Evolutionary conservation across 441 rosid species (phyloP).

Genomic region (Theobroma grandiflorum): DNA sequence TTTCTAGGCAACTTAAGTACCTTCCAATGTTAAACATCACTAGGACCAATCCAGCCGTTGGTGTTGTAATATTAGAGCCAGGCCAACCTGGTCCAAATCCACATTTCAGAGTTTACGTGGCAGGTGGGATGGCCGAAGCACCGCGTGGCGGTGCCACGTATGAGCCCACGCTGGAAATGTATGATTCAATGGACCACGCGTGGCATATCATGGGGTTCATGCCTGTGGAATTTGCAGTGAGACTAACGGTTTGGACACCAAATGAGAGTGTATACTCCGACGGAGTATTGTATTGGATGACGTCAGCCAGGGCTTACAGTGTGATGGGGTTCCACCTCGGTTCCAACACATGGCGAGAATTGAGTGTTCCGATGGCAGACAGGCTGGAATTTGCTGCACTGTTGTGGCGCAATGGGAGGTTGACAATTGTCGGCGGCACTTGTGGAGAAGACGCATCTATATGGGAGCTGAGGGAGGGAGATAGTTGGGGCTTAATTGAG

Average conservation of each 20-base stretch:
- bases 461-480: conserved; percentile 49
- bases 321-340: conserved; percentile 51
- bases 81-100: conserved; percentile 21
- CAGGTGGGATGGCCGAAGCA: conserved; percentile 59
- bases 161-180: conserved; percentile 56
- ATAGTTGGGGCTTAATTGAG: conserved; percentile 40
- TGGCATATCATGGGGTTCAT: conserved; percentile 45
- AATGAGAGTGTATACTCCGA: conserved; percentile 50
- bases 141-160: conserved; percentile 44
- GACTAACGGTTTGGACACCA: conserved; percentile 67
- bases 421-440: conserved; percentile 50
- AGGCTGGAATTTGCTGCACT: conserved; percentile 55
- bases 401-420: conserved; percentile 30
- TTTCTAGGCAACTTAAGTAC: conserved; percentile 43
- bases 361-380: conserved; percentile 52
- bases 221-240: conserved; percentile 56
- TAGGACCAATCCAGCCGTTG: conserved; percentile 58
- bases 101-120: conserved; percentile 51
- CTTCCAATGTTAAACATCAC: conserved; percentile 45
- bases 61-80: conserved; percentile 39
- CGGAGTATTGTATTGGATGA: conserved; percentile 62
- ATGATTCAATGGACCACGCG: conserved; percentile 38
- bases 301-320: conserved; percentile 65
- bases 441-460: conserved; percentile 33
- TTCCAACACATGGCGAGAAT: conserved; percentile 50